Percentiles rank a stretch among this genome's conserved stretches.
phyloP scores from a whole-genome alignment of 805 yeast genomes.

The Vanderwaltozyma yarrowii region DNA sequence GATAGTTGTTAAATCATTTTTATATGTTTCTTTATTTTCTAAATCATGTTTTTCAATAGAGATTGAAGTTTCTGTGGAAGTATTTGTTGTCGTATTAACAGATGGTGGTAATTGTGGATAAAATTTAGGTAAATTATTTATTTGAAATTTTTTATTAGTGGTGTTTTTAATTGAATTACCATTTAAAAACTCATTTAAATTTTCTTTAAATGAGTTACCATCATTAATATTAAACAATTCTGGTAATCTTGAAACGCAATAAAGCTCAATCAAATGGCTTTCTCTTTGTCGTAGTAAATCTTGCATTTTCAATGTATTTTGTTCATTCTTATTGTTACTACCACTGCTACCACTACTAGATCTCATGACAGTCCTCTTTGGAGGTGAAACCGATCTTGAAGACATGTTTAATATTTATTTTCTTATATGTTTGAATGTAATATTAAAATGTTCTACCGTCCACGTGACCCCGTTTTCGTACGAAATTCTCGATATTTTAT shows the following conservation, averaged over 20 bases:
- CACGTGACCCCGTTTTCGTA: no score
- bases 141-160: conserved; percentile 35
- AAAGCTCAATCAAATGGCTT: conserved; percentile 50
- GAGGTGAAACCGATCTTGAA: conserved; percentile 10
- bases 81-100: no score
- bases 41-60: no score
- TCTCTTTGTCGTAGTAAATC: conserved; percentile 43
- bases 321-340: not conserved
- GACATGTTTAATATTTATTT: no score
- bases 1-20: not conserved
- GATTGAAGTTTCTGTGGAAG: no score
- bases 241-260: conserved; percentile 46
- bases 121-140: conserved; percentile 19
- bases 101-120: not conserved
- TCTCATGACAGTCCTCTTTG: conserved; percentile 6
- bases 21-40: not conserved
- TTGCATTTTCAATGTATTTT: conserved; percentile 3
- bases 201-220: conserved; percentile 31
- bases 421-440: no score
- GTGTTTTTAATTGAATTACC: conserved; percentile 33
- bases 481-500: no score
- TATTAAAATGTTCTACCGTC: no score
- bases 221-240: conserved; percentile 32
- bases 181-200: conserved; percentile 38
- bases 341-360: not conserved